Evolutionary conservation across 2,329 filamentous ascomycete species (phyloP).

Genomic region (Cordyceps tenuipes): DNA sequence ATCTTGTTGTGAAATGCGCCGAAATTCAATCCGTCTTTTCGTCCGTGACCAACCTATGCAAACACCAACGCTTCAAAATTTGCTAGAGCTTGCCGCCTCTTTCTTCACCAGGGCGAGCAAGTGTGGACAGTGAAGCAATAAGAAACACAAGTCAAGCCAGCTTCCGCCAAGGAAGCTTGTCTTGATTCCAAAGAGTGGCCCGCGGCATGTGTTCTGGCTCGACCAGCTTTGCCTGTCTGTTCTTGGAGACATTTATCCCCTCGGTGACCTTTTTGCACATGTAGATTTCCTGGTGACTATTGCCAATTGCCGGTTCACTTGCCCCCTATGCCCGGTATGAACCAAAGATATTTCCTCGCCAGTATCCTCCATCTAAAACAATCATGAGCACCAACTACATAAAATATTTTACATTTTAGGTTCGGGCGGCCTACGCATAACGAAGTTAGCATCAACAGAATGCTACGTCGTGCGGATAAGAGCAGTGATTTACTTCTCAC

Average conservation of each 20-base stretch:
- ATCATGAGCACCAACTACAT: conserved; percentile 7
- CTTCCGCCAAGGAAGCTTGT: conserved; percentile 14
- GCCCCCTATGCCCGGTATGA: conserved; percentile 2
- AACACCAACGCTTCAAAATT: conserved; percentile 44
- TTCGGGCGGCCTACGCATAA: conserved; percentile 19
- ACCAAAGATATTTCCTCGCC: conserved; percentile 5
- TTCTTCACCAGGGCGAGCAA: conserved; percentile 46
- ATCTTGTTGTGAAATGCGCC: background rate
- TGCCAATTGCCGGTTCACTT: conserved; percentile 16
- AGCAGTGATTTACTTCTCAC: conserved; percentile 33
- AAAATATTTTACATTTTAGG: conserved; percentile 15
- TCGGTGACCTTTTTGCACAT: background rate
- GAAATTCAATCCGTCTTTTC: background rate
- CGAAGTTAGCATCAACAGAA: background rate
- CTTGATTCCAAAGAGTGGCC: conserved; percentile 24
- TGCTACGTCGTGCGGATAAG: background rate
- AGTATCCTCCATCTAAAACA: conserved; percentile 4
- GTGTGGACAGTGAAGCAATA: conserved; percentile 66
- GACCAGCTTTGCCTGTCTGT: conserved; percentile 22
- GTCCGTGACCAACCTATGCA: background rate
- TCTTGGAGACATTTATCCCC: conserved; percentile 27
- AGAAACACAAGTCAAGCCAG: conserved; percentile 27
- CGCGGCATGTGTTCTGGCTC: conserved; percentile 19
- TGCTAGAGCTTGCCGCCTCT: conserved; percentile 59
- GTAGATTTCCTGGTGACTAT: background rate